Evolutionary conservation across 129 eudicot species (phyloP), one percentile per base, ranked within the genome.

Genomic region (Apium graveolens): DNA sequence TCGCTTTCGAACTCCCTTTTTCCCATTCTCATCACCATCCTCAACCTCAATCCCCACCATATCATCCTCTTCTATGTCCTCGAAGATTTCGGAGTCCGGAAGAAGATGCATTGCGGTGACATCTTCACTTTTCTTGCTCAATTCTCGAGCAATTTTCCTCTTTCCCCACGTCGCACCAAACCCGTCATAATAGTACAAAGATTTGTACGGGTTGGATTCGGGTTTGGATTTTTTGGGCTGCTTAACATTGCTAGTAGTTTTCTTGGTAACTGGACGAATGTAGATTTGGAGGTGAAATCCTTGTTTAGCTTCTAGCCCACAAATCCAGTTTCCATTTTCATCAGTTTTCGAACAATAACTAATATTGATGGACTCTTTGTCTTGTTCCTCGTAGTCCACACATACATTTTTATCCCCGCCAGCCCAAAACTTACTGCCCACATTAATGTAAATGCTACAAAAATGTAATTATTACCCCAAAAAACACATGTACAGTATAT

Each of bases 101-200:
- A 6, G 38, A 74, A 38, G n/a, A 11, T 11, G 21, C 65, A 55
- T 29, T 39, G 42, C 6, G 48, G 6, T 3, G 0, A 44, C 34
- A 71, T 37, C n/a, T 21, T 27, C 66, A 65, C 11, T 31, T 48
- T 20, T 21, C 45, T 70, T 63, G 70, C 70, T 63, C 29, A 29
- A 63, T 63, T 35, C 46, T 12, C 13, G 55, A 37, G 79, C 26
- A 13, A 91, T 86, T 78, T 90, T 88, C 78, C 81, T 87, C 85
- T 84, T 88, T 35, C 93, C 94, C 98, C 98, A 93, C 0, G 83
- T 72, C 6, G 97, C 96, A 29, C 98, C 96, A 57, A 93, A 93
- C 66, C 97, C 98, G 0, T 92, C 88, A 75, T 92, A 92, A 11
- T 92, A 92, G 74, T 88, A 90, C 62, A 84, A 85, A 57, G 11